Evolutionary conservation across 345 rosid genomes (phyloP), one percentile per base, ranked within the genome.

Genomic region (Salix exigua): DNA sequence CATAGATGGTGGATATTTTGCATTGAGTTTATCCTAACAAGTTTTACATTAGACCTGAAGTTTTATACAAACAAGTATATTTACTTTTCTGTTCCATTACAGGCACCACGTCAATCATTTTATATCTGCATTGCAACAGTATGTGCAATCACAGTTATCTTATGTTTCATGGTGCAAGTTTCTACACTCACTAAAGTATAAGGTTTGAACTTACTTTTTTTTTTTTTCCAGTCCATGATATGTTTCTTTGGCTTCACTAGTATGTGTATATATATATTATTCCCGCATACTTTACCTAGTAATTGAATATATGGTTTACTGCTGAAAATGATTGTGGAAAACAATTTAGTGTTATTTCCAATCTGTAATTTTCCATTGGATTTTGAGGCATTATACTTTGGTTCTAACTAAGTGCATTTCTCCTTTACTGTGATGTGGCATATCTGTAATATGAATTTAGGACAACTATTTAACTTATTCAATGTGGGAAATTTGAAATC

Each of bases 51-150:
- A 46, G 17, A 16, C 50, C 50, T 63, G 23, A 16, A 40, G 74
- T 82, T 66, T 28, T 65, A 46, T 75, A 72, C 28, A 7, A 48
- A 31, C 46, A 70, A 48, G 11, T 81, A 8, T 62, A 62, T 42
- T 71, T 64, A 68, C 75, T 82, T 81, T 66, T 79, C 48, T 79
- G 78, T 37, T 70, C 64, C 78, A 51, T 86, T 83, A 16, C 87
- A 96, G 99, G 91, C 94, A 93, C 81, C 96, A 86, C 79, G 75
- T 96, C 78, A 88, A 89, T 83, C 98, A 96, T 88, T 96, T 96
- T 81, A 83, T 96, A 72, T 90, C 93, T 79, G 79, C 97, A 50
- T 77, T 95, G 77, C 90, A 93, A 82, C 98, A 96, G 73, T 96
- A 93, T 79, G 89, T 96, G 84, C 94, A 89, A 73, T 93, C 94